These are phyloP conservation scores for Gonium pectorale DNA, from an alignment of 139 green algal species.

Conservation along the genomic window DNA sequence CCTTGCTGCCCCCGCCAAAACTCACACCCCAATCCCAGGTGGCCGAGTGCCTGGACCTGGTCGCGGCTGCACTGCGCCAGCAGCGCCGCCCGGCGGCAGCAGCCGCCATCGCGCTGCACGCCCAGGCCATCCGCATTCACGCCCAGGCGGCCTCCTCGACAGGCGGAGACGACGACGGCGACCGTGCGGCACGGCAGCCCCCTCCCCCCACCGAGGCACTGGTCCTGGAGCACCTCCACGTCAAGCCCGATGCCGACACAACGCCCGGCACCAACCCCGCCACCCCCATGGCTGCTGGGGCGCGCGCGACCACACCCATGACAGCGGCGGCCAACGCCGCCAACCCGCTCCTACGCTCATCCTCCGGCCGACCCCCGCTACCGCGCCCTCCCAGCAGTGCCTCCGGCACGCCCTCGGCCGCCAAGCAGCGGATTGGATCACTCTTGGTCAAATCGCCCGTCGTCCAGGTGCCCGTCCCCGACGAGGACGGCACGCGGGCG, in stretches of 20 bases:
- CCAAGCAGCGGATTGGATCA: no score
- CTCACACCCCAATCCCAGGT: not conserved
- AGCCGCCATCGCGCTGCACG: not conserved
- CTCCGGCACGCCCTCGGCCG: no score
- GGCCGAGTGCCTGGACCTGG: conserved; percentile 9
- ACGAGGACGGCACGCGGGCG: no score
- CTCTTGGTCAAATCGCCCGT: no score
- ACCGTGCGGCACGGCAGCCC: not conserved
- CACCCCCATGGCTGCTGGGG: no score
- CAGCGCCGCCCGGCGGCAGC: not conserved
- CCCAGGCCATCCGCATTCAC: conserved; percentile 1
- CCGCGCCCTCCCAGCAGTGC: no score
- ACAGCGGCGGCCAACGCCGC: no score
- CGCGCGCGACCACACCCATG: no score
- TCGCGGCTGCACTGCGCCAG: conserved; percentile 5
- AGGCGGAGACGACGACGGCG: not conserved
- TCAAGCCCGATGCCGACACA: not conserved
- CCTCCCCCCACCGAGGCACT: not conserved
- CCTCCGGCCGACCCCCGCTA: no score
- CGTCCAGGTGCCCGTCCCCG: no score
- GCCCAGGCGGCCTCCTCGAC: not conserved
- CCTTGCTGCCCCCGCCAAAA: not conserved
- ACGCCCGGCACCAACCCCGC: no score
- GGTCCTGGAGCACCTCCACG: conserved; percentile 1
- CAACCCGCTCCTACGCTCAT: no score